Evolutionary conservation across 2,329 filamentous ascomycete species (phyloP), one percentile per base, ranked within the genome.

Genomic region (Bipolaris oryzae): DNA sequence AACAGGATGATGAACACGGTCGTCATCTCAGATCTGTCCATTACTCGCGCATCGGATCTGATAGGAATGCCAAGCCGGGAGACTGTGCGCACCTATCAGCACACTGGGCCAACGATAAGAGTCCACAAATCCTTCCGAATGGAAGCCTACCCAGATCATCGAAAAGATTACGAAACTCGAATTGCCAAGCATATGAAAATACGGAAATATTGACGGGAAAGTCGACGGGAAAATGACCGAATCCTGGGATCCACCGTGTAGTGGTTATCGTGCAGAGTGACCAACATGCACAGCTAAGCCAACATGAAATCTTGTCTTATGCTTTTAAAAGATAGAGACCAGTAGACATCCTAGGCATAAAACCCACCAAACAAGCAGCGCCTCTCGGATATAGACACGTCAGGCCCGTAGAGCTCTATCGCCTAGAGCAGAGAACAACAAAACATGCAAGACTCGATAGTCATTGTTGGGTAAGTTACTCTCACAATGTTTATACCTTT

Each of bases 401-500:
- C 3, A 34, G 3, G 2, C n/a, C 11, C 11, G 3, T 7, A 6
- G 38, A 25, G 33, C 4, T 23, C 7, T 7, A 23, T 5, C 13
- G 18, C 9, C 9, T 20, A 15, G 21, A 50, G 5, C 13, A 34
- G 15, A 18, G 9, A 7, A 10, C 10, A 15, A 16, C 31, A 41
- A 46, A 44, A 1, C n/a, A 62, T 62, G 60, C 53, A 57, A 13
- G 52, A 49, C 57, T 50, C 60, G 18, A 63, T 63, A 37, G 54
- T 63, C 11, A 58, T 63, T 33, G 51, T 60, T 23, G 60, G 60
- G 60, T 58, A 48, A 23, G 57, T 55, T 35, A 16, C n/a, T 23
- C 11, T 41, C 13, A 42, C 2, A 10, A 10, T 16, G 13, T 13
- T 20, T 45, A 34, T 4, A 42, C 7, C 7, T 7, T 37, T 18